Conservation (phyloP, 176 grass and related monocot genomes). For the Oryza rufipogon region DNA sequence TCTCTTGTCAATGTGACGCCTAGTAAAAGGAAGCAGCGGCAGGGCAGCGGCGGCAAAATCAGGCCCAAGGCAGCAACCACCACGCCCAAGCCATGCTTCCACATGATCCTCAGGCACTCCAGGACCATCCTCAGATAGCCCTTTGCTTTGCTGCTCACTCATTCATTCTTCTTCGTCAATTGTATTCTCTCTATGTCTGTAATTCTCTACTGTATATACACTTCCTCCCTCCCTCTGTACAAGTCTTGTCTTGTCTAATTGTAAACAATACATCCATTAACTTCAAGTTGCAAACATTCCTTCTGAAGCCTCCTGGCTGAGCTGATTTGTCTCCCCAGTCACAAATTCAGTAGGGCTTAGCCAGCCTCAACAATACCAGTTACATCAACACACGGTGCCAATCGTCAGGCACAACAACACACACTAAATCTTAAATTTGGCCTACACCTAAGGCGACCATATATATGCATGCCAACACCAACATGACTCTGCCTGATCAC, state of each 20-base stretch:
- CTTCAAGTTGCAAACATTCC: no score
- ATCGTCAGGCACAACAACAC: neutral
- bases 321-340: neutral
- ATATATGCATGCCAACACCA: no score
- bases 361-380: neutral
- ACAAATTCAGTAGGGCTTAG: neutral
- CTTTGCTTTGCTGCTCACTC: no score
- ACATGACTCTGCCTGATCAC: no score
- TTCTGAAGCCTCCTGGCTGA: no score
- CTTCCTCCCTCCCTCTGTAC: no score
- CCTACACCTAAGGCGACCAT: no score
- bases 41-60: constrained; percentile 32
- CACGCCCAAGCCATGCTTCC: constrained; percentile 34
- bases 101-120: constrained; percentile 65
- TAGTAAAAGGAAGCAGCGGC: no score
- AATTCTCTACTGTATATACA: neutral
- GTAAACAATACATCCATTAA: no score
- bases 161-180: neutral
- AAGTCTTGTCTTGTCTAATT: no score
- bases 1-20: no score
- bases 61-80: constrained; percentile 13
- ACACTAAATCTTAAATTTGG: no score
- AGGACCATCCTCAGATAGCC: constrained; percentile 54
- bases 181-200: neutral
- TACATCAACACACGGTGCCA: neutral